Evolutionary conservation across 352 stramenopile species (phyloP).

Genomic region (Phytophthora macrochlamydospora): DNA sequence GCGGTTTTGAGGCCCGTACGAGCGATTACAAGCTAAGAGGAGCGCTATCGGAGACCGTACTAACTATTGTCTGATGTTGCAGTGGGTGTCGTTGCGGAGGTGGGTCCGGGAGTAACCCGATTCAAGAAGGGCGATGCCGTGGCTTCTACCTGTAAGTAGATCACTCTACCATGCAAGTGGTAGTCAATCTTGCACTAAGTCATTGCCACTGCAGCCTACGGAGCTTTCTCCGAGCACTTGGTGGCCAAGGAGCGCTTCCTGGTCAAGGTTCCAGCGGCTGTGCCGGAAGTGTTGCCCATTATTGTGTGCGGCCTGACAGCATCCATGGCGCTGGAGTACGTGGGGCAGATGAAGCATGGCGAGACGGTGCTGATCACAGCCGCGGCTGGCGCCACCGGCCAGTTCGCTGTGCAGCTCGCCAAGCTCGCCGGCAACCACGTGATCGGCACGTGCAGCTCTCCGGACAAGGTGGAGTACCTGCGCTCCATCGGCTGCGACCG

Average conservation of each 20-base stretch:
- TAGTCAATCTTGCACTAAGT: background rate
- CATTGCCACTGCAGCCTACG: constrained; percentile 30
- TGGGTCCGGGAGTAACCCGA: constrained; percentile 51
- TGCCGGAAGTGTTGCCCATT: constrained; percentile 43
- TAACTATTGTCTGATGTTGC: constrained; percentile 2
- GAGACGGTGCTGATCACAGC: constrained; percentile 72
- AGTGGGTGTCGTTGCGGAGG: constrained; percentile 50
- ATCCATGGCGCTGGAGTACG: constrained; percentile 56
- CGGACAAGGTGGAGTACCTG: constrained; percentile 87
- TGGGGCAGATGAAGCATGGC: constrained; percentile 59
- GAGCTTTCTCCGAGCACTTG: constrained; percentile 58
- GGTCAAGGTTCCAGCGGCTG: constrained; percentile 39
- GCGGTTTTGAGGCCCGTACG: constrained; percentile 60
- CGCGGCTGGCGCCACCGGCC: constrained; percentile 75
- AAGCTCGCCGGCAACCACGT: constrained; percentile 83
- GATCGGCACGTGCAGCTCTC: constrained; percentile 81
- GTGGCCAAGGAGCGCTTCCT: constrained; percentile 37
- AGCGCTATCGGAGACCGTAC: constrained; percentile 9
- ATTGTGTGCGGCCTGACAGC: constrained; percentile 52
- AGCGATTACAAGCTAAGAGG: constrained; percentile 24
- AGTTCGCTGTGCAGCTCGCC: constrained; percentile 86
- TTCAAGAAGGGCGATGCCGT: constrained; percentile 56
- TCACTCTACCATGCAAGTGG: background rate
- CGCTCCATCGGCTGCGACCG: constrained; percentile 68
- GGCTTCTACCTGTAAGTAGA: constrained; percentile 40